Evolutionary conservation across 2,329 filamentous ascomycete genomes (phyloP).

Genomic region (Apiospora arundinis): DNA sequence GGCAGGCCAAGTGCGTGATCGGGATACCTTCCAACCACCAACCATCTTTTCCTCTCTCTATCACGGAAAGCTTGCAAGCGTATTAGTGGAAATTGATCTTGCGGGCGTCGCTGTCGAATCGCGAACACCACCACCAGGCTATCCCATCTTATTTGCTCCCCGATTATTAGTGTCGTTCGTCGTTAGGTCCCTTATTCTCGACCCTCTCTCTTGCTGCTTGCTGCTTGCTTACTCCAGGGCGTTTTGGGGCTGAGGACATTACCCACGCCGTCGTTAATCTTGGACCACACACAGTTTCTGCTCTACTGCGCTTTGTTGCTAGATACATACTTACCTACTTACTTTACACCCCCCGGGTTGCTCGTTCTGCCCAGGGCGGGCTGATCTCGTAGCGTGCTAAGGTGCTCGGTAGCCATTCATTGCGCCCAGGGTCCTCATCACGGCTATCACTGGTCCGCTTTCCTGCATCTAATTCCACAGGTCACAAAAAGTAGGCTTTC

Average conservation of each 20-base stretch:
- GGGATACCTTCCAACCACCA: constrained; percentile 4
- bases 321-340: constrained; percentile 25
- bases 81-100: constrained; percentile 3
- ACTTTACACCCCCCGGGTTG: constrained; percentile 23
- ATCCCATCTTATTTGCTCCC: constrained; percentile 1
- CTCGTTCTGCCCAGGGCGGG: constrained; percentile 26
- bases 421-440: constrained; percentile 41
- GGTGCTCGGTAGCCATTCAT: constrained; percentile 44
- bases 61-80: not conserved
- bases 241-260: constrained; percentile 17
- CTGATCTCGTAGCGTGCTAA: constrained; percentile 40
- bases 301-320: constrained; percentile 32
- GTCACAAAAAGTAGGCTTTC: constrained; percentile 35
- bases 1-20: constrained; percentile 16
- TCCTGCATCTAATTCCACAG: constrained; percentile 44
- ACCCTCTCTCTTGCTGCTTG: too few species aligned
- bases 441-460: constrained; percentile 47
- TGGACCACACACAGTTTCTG: constrained; percentile 35
- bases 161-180: not conserved
- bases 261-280: constrained; percentile 13
- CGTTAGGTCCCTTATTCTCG: not conserved
- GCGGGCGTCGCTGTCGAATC: constrained; percentile 11
- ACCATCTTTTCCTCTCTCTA: not conserved
- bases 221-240: constrained; percentile 11
- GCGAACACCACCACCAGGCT: not conserved